Evolutionary conservation across 2,329 filamentous ascomycete species (phyloP), one percentile per base, ranked within the genome.

Genomic region (Pezicula carpinea): DNA sequence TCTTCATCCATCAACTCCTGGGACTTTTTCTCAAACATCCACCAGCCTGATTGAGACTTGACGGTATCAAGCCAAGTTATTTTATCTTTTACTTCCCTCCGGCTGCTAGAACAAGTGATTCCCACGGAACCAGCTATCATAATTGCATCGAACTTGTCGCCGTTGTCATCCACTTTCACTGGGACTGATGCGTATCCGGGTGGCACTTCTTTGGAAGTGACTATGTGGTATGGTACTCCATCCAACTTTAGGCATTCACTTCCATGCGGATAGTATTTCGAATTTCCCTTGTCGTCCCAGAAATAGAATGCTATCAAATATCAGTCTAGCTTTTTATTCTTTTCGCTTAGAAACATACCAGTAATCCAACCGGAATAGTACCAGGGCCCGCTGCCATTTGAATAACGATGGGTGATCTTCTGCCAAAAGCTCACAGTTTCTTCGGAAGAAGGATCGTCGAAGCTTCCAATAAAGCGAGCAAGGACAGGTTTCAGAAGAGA

Each of bases 401-500:
- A 47, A 3, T 42, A 23, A 5, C 50, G 14, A 43, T 64, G 53
- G 1, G 51, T 51, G 14, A 65, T 60, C 22, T 57, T 56, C 39
- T 59, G 51, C 63, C 66, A 70, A 44, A 69, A 69, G n/a, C 63
- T 52, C 15, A 55, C 54, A 14, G 56, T 52, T 11, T 61, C 53
- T 5, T 49, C 42, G 0, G 52, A 32, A 3, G 54, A 49, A 0
- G 56, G 52, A 1, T 52, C 42, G 15, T 68, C 59, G 33, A 70
- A 70, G 4, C 58, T 55, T 1, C 19, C 35, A 3, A 72, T 55
- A 43, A 72, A 68, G 3, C 54, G 46, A 5, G 54, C 48, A 6
- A 71, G 31, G 5, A 72, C 57, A 0, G 67, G 64, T 6, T 51
- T 48, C 3, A 72, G 59, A n/a, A 68, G 55, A 2, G 47, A 42